Evolutionary conservation across 768 basidiomycete genomes (phyloP), one percentile per base, ranked within the genome.

Genomic region (Suillus subaureus): DNA sequence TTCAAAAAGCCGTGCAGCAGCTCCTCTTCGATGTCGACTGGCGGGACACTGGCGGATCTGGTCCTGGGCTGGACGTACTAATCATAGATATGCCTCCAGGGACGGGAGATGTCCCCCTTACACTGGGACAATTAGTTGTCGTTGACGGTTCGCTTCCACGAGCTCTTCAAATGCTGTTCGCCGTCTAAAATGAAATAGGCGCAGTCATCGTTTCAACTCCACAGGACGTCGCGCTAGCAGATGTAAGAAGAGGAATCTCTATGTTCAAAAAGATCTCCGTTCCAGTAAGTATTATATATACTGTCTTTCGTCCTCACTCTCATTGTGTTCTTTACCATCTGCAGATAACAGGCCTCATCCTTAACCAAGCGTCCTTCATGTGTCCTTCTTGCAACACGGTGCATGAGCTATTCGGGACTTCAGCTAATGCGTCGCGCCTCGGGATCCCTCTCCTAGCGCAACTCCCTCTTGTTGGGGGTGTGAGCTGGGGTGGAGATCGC

Each of bases 11-110:
- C 31, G 94, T 96, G 0, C 96, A 98, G 74, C 96, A 98, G 74
- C 83, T 99, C 0, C 84, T 98, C 1, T 98, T 99, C 71, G 95
- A 98, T 69, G 94, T 97, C 6, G 96, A 98, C 75, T 98, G 97
- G 96, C 75, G 84, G 42, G 76, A 75, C 26, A 62, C 63, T 37
- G 69, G 66, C 6, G 71, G 58, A 54, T 43, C 65, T 52, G 73
- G 79, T 18, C 79, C 75, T 0, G 86, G 86, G 4, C 78, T 98
- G 37, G 97, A 99, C 71, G 82, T 95, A 0, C 83, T 99, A 18
- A 92, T 98, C 8, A 80, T 98, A 31, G 97, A 99, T 74, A 94
- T 97, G 90, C 97, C 97, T 3, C 97, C 97, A 0, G 97, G 97
- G 0, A 99, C 97, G 0, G 97, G 97, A 0, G 97, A 99, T 74